Conservation (phyloP, 768 basidiomycete genomes). For the Mycena latifolia region DNA sequence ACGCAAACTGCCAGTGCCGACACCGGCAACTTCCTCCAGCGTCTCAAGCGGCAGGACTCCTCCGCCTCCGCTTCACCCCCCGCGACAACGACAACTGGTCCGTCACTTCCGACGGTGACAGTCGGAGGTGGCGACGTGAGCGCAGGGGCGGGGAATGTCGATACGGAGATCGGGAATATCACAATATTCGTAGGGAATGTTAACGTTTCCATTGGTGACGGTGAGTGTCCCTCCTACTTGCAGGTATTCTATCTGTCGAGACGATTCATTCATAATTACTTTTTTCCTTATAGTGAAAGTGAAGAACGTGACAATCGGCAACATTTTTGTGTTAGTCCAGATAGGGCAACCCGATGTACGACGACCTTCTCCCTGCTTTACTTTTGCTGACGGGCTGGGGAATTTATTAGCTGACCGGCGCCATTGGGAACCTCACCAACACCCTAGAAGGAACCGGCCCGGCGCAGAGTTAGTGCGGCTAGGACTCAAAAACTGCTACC, state of each 20-base stretch:
- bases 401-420: constrained; percentile 15
- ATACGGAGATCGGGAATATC: constrained; percentile 37
- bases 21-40: constrained; percentile 28
- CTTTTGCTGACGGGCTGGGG: neutral
- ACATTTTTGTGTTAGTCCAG: constrained; percentile 37
- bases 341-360: constrained; percentile 37
- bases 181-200: constrained; percentile 36
- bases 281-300: constrained; percentile 27
- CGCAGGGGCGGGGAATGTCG: constrained; percentile 31
- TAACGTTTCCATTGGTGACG: constrained; percentile 33
- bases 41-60: constrained; percentile 28
- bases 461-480: too few relatives aligned
- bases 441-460: constrained; percentile 2
- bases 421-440: constrained; percentile 19
- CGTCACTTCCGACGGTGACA: constrained; percentile 19
- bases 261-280: too few relatives aligned
- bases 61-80: constrained; percentile 6
- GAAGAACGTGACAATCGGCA: constrained; percentile 32
- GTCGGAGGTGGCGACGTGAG: constrained; percentile 29
- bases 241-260: too few relatives aligned
- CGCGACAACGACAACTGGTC: neutral
- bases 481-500: too few relatives aligned
- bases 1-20: constrained; percentile 21
- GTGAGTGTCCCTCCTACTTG: constrained; percentile 11
- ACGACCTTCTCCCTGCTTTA: neutral